Conservation (phyloP, 495 filamentous ascomycete genomes). For the Trichoderma orchidacearum region DNA sequence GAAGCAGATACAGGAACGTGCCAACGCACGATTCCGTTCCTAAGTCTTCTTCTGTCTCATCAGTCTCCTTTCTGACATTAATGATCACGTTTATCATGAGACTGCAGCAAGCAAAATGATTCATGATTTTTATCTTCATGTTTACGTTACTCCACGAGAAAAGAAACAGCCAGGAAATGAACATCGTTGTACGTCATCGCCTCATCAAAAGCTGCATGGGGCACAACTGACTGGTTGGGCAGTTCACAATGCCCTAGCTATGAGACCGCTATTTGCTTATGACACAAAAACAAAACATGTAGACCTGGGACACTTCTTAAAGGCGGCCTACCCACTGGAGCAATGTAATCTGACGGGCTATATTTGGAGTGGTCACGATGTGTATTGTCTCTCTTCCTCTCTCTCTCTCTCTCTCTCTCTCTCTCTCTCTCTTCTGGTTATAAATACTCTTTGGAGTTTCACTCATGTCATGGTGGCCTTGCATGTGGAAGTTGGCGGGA, state of each 20-base stretch:
- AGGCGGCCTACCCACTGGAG: neutral
- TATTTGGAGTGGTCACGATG: neutral
- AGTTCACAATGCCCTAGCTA: neutral
- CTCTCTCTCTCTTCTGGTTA: neutral
- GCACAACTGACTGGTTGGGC: neutral
- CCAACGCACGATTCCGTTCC: slow-evolving; percentile 29
- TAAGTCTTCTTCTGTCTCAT: neutral
- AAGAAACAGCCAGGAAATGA: neutral
- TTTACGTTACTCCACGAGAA: slow-evolving; percentile 4
- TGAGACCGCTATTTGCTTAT: neutral
- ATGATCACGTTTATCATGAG: slow-evolving; percentile 1
- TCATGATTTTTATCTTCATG: slow-evolving; percentile 1
- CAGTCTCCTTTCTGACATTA: neutral
- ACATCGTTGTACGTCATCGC: neutral
- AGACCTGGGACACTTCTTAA: neutral
- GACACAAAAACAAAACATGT: slow-evolving; percentile 4
- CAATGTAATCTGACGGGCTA: neutral
- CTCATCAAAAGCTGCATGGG: no score
- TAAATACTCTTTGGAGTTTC: neutral
- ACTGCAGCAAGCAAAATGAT: slow-evolving; percentile 8
- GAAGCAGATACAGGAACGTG: slow-evolving; percentile 55
- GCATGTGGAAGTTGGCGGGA: neutral
- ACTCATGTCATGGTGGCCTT: neutral
- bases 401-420: neutral
- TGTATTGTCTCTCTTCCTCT: neutral